phyloP scores from a whole-genome alignment of 2,329 filamentous ascomycete genomes.

The Penicillium fuscoglaucum region DNA sequence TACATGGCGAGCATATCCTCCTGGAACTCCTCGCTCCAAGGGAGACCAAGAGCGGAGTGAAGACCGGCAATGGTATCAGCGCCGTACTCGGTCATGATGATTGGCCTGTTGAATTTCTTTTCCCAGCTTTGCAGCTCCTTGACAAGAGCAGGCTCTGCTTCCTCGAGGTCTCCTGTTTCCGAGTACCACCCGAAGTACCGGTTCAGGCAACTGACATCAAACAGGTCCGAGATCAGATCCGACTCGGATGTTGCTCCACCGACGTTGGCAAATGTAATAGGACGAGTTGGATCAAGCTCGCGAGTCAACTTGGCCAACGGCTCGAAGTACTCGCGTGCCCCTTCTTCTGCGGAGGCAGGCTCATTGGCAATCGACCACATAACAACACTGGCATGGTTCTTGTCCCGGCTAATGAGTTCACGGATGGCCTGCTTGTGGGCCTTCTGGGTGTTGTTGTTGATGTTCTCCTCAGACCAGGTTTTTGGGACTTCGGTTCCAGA shows the following conservation, averaged over 20 bases:
- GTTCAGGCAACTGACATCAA: constrained; percentile 32
- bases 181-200: constrained; percentile 34
- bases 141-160: constrained; percentile 25
- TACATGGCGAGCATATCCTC: constrained; percentile 28
- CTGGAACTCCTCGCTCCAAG: constrained; percentile 36
- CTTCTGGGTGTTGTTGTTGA: constrained; percentile 9
- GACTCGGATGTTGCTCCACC: not conserved
- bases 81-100: constrained; percentile 34
- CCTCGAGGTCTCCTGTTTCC: constrained; percentile 23
- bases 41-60: constrained; percentile 26
- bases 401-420: constrained; percentile 29
- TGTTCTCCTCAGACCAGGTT: not conserved
- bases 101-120: constrained; percentile 29
- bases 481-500: too few species aligned
- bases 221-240: constrained; percentile 27
- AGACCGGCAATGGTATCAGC: constrained; percentile 32
- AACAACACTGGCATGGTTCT: constrained; percentile 31
- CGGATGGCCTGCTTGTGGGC: constrained; percentile 25
- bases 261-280: constrained; percentile 29
- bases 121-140: constrained; percentile 27
- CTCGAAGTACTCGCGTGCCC: constrained; percentile 27
- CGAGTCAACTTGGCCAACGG: constrained; percentile 25
- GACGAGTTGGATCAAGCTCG: constrained; percentile 27
- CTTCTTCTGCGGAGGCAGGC: constrained; percentile 18
- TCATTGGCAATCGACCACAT: constrained; percentile 31